Conservation (phyloP, 495 filamentous ascomycete genomes). For the Penicillium goetzii region DNA sequence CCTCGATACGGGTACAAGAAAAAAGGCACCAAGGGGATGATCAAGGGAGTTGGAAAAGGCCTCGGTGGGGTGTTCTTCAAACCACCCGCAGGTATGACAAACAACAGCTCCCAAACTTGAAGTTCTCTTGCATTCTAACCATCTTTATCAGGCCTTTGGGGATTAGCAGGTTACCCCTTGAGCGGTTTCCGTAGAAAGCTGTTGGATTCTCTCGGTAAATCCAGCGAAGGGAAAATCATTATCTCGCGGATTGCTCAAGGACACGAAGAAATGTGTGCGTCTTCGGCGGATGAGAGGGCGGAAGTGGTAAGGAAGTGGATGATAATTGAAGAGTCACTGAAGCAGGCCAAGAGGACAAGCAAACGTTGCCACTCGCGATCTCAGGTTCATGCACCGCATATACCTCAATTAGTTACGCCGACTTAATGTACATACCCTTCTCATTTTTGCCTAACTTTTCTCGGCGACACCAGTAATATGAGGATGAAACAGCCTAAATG, state of each 20-base stretch:
- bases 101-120: too few relatives aligned
- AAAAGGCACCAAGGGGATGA: slow-evolving; percentile 65
- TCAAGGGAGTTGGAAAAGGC: slow-evolving; percentile 78
- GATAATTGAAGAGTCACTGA: slow-evolving; percentile 19
- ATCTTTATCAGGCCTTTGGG: slow-evolving; percentile 55
- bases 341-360: background rate
- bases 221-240: slow-evolving; percentile 22
- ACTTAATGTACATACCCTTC: background rate
- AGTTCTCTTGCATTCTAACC: background rate
- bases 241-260: slow-evolving; percentile 32
- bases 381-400: background rate
- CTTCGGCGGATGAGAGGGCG: slow-evolving; percentile 22
- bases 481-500: too few relatives aligned
- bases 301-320: slow-evolving; percentile 29
- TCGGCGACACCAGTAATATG: too few relatives aligned
- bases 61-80: slow-evolving; percentile 74
- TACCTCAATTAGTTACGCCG: background rate
- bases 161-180: slow-evolving; percentile 71
- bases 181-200: slow-evolving; percentile 75
- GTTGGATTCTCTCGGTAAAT: slow-evolving; percentile 49
- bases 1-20: slow-evolving; percentile 69
- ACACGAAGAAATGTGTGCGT: slow-evolving; percentile 30
- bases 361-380: background rate
- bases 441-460: background rate
- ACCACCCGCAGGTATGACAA: slow-evolving; percentile 63